A percentile compares a stretch with the other conserved stretches of the same genome.
These are phyloP conservation scores for Ophiostoma novo-ulmi DNA, from an alignment of 2,329 filamentous ascomycete species.

Conservation along the genomic window DNA sequence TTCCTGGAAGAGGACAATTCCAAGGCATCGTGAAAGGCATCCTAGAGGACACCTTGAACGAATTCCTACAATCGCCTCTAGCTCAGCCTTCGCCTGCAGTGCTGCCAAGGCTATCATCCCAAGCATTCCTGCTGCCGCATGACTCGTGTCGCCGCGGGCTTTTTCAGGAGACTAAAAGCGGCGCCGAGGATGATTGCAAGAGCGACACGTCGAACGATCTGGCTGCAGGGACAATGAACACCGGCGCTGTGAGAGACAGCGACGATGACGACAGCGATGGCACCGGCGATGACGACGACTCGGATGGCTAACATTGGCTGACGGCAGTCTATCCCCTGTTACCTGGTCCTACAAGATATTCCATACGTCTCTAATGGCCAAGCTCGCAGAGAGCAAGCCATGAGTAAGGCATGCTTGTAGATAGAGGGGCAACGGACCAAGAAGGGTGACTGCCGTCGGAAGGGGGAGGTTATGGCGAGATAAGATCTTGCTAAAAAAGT, in stretches of 20 bases:
- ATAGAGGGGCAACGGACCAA: conserved; percentile 58
- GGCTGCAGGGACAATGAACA: background rate
- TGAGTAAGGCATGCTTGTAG: conserved; percentile 35
- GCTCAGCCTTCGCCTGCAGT: background rate
- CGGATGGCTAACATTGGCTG: conserved; percentile 55
- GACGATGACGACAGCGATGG: conserved; percentile 32
- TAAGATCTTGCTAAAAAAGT: background rate
- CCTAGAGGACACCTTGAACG: conserved; percentile 39
- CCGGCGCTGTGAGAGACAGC: background rate
- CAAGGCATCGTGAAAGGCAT: conserved; percentile 59
- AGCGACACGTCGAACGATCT: conserved; percentile 8
- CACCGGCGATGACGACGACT: conserved; percentile 59
- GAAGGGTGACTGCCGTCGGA: conserved; percentile 55
- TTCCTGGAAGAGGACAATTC: conserved; percentile 76
- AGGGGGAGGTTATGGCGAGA: background rate
- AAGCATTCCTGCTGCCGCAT: conserved; percentile 16
- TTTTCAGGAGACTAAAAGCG: conserved; percentile 20
- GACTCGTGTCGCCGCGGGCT: conserved; percentile 19
- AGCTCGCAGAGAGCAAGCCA: background rate
- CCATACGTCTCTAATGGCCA: background rate
- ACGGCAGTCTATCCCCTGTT: conserved; percentile 64
- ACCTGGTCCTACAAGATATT: conserved; percentile 51
- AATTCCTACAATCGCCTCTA: background rate
- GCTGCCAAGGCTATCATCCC: background rate
- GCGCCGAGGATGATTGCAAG: conserved; percentile 33